Base-by-base conservation (phyloP, 352 stramenopile species). In the Pythium coloratum region DNA sequence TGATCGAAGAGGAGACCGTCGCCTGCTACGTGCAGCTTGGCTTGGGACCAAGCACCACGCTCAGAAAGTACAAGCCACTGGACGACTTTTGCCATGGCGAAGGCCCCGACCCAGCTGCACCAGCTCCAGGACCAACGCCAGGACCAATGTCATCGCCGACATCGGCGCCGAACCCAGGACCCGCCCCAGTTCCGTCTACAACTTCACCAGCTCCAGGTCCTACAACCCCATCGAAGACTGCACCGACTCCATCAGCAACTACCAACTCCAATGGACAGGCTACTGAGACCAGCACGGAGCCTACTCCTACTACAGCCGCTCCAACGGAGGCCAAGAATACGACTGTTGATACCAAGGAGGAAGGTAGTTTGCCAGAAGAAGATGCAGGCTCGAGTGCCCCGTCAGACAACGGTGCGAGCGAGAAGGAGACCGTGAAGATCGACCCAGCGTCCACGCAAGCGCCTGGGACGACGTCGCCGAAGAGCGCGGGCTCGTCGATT, bases 61-160 rank as follows among this genome's bases (percentile, higher is more conserved):
- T 84, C 30, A 66, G 69, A 46, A 80, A 78, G 62, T 84, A 77
- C 69, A 67, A 64, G 8, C 57, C 64, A 28, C 70, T 84, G 3
- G 77, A 82, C 34, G 63, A 76, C 4, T 82, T 78, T 20, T 84
- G 77, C 70, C 77, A 84, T 51, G 65, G 71, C 6, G 73, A 73
- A 26, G 73, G 76, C 5, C 60, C 66, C 2, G 73, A 83, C 34
- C 76, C 53, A 89, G 38, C 53, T 16, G 30, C 62, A 32, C 75
- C 47, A 90, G 32, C 47, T 12, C 49, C 65, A 26, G 67, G 46
- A 12, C 13, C 56, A n/a, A 24, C 56, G 6, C 33, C 56, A 18
- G 10, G 2, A 30, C 38, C 55, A 28, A 32, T 24, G 9, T 1
- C 49, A 51, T 26, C 60, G 3, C 47, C 32, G 34, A 40, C 63